Conservation (phyloP, 2,329 filamentous ascomycete species). For the Ophiognomonia clavigignenti-juglandacearum region DNA sequence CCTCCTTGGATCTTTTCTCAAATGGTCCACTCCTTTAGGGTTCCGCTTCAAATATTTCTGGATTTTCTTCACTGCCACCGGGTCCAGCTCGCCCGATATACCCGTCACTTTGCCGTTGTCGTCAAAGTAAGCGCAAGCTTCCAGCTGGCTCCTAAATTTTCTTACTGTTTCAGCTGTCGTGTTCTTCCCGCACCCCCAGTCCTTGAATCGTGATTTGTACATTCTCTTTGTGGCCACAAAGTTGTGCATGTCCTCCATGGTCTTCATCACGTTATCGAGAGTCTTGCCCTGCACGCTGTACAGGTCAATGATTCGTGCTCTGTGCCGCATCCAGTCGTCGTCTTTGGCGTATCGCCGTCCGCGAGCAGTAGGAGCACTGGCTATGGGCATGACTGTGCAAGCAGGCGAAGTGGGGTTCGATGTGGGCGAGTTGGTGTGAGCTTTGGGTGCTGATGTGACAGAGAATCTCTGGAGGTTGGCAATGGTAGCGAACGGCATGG, state of each 20-base stretch:
- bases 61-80: constrained; percentile 8
- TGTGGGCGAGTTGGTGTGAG: not conserved
- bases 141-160: constrained; percentile 20
- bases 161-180: constrained; percentile 25
- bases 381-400: not conserved
- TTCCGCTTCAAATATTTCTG: constrained; percentile 16
- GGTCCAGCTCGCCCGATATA: not conserved
- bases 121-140: constrained; percentile 16
- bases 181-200: constrained; percentile 29
- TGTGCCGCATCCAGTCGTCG: constrained; percentile 24
- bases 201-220: constrained; percentile 29
- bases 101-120: not conserved
- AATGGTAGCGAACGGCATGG: not conserved
- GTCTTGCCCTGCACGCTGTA: constrained; percentile 21
- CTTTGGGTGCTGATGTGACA: not conserved
- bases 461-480: not conserved
- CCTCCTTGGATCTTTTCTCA: not conserved
- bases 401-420: not conserved
- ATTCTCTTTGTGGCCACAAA: constrained; percentile 27
- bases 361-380: not conserved
- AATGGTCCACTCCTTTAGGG: constrained; percentile 1
- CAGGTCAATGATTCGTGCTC: constrained; percentile 22
- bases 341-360: constrained; percentile 15
- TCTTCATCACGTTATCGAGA: constrained; percentile 23
- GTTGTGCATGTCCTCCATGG: constrained; percentile 21